Evolutionary conservation across 2,329 filamentous ascomycete species (phyloP).

Genomic region (Hypoxylon sp.): DNA sequence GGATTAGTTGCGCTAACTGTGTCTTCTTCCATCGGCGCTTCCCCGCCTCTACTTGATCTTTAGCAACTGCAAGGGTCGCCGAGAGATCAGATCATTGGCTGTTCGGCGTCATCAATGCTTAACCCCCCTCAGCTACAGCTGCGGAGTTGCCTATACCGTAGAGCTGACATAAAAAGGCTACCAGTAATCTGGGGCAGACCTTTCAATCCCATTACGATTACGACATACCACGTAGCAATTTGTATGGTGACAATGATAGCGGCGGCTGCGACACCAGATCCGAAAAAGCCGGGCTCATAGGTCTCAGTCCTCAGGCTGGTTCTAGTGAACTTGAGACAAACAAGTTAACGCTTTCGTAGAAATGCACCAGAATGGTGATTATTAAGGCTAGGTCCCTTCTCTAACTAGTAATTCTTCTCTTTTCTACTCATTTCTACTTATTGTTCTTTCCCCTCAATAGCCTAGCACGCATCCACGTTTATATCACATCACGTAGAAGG

Average conservation of each 20-base stretch:
- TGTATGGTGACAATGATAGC: conserved; percentile 22
- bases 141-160: conserved; percentile 9
- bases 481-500: conserved; percentile 15
- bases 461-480: no score
- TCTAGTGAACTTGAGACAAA: conserved; percentile 5
- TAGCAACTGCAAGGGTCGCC: conserved; percentile 24
- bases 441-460: conserved; percentile 17
- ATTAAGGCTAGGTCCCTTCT: conserved; percentile 4
- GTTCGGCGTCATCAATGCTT: conserved; percentile 16
- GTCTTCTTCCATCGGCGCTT: conserved; percentile 9
- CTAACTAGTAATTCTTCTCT: neutral
- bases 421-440: conserved; percentile 9
- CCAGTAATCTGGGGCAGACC: conserved; percentile 18
- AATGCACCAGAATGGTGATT: conserved; percentile 14
- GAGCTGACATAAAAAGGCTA: conserved; percentile 19
- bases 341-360: conserved; percentile 14
- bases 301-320: conserved; percentile 1
- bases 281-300: conserved; percentile 22
- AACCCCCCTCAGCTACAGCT: conserved; percentile 23
- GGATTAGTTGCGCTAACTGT: conserved; percentile 20
- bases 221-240: conserved; percentile 28
- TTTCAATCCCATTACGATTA: conserved; percentile 20
- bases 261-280: conserved; percentile 30
- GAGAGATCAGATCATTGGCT: conserved; percentile 22
- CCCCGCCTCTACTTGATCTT: conserved; percentile 19